These are phyloP conservation scores for Deinandra increscens DNA, from an alignment of 129 eudicot species.

Conservation along the genomic window DNA sequence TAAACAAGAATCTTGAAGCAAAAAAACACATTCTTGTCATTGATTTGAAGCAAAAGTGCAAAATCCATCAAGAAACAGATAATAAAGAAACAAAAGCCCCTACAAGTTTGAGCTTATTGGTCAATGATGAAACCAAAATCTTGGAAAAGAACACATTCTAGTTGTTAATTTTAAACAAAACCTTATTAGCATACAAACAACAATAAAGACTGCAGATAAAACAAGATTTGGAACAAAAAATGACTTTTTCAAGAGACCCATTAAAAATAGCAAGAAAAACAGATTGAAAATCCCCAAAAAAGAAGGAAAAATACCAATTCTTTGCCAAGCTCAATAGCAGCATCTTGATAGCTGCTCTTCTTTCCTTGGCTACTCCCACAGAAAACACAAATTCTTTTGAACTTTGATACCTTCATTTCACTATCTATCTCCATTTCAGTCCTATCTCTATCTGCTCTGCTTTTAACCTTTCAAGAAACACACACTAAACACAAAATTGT, in stretches of 20 bases:
- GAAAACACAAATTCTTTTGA: constrained; percentile 92
- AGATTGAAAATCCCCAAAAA: constrained; percentile 9
- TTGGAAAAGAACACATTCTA: constrained; percentile 25
- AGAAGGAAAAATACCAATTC: constrained; percentile 60
- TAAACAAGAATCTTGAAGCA: constrained; percentile 16
- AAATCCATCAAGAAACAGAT: too few relatives aligned
- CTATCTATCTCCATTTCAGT: constrained; percentile 56
- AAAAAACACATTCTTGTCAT: not conserved
- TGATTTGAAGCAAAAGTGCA: not conserved
- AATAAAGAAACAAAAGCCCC: not conserved
- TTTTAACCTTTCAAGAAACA: constrained; percentile 32
- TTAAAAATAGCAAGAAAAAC: constrained; percentile 20
- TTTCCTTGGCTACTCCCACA: constrained; percentile 99
- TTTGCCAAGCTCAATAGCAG: constrained; percentile 93
- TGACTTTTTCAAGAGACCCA: constrained; percentile 7
- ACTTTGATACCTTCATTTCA: constrained; percentile 66
- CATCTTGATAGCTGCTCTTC: constrained; percentile 87
- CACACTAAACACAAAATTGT: constrained; percentile 11
- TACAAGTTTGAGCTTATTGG: not conserved
- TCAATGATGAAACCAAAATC: constrained; percentile 13
- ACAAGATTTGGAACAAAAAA: constrained; percentile 31
- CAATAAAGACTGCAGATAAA: constrained; percentile 18
- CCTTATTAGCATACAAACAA: constrained; percentile 25
- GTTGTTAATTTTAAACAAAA: constrained; percentile 9
- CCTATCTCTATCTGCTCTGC: constrained; percentile 27